These are phyloP conservation scores for Mollisia scopiformis DNA, from an alignment of 2,329 filamentous ascomycete genomes.

Conservation along the genomic window DNA sequence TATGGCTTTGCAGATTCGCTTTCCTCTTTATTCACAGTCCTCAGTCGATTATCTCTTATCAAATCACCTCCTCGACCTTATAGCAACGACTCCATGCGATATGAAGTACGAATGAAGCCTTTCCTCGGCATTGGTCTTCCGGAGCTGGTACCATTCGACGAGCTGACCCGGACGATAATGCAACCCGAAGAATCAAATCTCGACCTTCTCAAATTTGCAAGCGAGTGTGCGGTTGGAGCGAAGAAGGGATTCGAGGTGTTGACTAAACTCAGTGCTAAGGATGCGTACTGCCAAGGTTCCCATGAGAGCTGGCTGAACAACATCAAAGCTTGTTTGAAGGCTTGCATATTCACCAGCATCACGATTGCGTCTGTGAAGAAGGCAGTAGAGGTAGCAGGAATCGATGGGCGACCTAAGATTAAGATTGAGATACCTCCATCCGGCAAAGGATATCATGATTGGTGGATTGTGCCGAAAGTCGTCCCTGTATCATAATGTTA, in stretches of 20 bases:
- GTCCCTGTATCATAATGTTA: conserved; percentile 14
- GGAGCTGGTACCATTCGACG: conserved; percentile 56
- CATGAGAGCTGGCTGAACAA: conserved; percentile 65
- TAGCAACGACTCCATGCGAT: conserved; percentile 58
- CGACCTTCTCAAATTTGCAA: conserved; percentile 38
- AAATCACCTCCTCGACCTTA: conserved; percentile 50
- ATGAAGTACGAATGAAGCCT: conserved; percentile 73
- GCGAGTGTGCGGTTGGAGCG: conserved; percentile 37
- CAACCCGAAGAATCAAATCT: conserved; percentile 42
- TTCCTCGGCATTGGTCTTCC: conserved; percentile 64
- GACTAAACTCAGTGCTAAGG: conserved; percentile 51
- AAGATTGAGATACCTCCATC: conserved; percentile 55
- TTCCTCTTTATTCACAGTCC: conserved; percentile 55
- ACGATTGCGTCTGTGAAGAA: conserved; percentile 64
- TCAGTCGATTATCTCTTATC: conserved; percentile 44
- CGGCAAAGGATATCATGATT: conserved; percentile 62
- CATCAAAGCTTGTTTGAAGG: conserved; percentile 63
- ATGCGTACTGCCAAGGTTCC: conserved; percentile 58
- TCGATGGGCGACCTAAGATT: conserved; percentile 38
- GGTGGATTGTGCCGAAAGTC: conserved; percentile 62
- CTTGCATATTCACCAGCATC: conserved; percentile 72
- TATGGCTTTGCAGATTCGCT: conserved; percentile 55
- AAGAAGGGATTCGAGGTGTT: conserved; percentile 61
- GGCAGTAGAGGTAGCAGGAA: conserved; percentile 46
- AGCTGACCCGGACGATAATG: conserved; percentile 49